Conservation (phyloP, 768 basidiomycete species). For the Cubamyces lactineus region DNA sequence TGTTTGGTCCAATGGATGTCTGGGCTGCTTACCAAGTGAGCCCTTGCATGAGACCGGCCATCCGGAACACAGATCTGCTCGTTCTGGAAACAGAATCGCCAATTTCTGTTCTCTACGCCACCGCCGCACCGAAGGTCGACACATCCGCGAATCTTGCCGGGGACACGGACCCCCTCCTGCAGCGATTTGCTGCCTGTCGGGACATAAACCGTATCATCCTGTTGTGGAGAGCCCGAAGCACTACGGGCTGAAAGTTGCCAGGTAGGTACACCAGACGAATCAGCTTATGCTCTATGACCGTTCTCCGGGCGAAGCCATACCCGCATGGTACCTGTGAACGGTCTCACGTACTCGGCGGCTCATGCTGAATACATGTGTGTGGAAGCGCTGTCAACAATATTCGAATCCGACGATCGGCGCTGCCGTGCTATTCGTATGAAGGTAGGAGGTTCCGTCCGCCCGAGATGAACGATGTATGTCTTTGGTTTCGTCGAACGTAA, state of each 20-base stretch:
- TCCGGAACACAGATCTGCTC: conserved; percentile 38
- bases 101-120: conserved; percentile 38
- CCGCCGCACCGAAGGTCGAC: conserved; percentile 33
- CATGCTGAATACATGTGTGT: conserved; percentile 35
- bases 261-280: conserved; percentile 26
- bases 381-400: conserved; percentile 29
- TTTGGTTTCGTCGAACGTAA: conserved; percentile 59
- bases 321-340: conserved; percentile 52
- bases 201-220: conserved; percentile 36
- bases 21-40: conserved; percentile 19
- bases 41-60: conserved; percentile 29
- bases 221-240: conserved; percentile 37
- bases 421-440: conserved; percentile 67
- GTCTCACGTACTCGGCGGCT: conserved; percentile 43
- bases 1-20: too few species aligned
- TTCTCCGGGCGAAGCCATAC: conserved; percentile 33
- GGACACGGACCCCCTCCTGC: conserved; percentile 39
- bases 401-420: conserved; percentile 48
- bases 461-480: conserved; percentile 74
- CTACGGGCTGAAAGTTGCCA: conserved; percentile 29
- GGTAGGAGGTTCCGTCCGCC: conserved; percentile 72
- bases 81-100: conserved; percentile 47
- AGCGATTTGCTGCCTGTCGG: conserved; percentile 34
- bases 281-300: conserved; percentile 18
- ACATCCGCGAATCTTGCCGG: conserved; percentile 38